These are phyloP conservation scores for Ceratocystis eucalypticola DNA, from an alignment of 2,329 filamentous ascomycete genomes.

Conservation along the genomic window DNA sequence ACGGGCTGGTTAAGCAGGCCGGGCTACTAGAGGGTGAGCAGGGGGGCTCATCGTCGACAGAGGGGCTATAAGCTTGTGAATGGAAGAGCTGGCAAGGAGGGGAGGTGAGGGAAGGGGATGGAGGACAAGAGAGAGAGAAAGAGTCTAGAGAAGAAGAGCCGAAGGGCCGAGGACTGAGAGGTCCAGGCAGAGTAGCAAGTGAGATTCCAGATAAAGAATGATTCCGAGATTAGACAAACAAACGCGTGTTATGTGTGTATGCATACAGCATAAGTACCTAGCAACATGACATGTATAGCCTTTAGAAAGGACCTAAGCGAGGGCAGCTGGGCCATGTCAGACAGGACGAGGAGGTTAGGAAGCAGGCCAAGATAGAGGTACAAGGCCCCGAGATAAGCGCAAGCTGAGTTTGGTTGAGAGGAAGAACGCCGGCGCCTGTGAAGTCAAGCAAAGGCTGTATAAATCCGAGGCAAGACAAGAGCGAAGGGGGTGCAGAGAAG, in stretches of 20 bases:
- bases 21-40: constrained; percentile 45
- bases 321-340: too few relatives aligned
- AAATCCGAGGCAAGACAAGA: too few relatives aligned
- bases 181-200: neutral
- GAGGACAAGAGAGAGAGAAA: neutral
- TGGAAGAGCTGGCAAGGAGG: neutral
- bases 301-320: too few relatives aligned
- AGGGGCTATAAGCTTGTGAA: neutral
- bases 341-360: too few relatives aligned
- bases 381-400: too few relatives aligned
- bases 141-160: neutral
- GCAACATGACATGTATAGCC: neutral
- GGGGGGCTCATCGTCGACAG: neutral
- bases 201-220: neutral
- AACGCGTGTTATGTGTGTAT: too few relatives aligned
- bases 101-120: neutral
- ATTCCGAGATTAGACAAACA: neutral
- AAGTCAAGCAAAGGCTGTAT: too few relatives aligned
- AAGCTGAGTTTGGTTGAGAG: too few relatives aligned
- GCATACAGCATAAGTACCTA: neutral
- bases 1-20: constrained; percentile 81
- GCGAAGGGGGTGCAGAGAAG: too few relatives aligned
- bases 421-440: too few relatives aligned
- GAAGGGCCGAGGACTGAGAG: neutral
- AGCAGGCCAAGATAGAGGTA: too few relatives aligned